A percentile compares a stretch with the other conserved stretches of the same genome.
Conservation (phyloP, 805 yeast species). For the Danielia reshetovae region DNA sequence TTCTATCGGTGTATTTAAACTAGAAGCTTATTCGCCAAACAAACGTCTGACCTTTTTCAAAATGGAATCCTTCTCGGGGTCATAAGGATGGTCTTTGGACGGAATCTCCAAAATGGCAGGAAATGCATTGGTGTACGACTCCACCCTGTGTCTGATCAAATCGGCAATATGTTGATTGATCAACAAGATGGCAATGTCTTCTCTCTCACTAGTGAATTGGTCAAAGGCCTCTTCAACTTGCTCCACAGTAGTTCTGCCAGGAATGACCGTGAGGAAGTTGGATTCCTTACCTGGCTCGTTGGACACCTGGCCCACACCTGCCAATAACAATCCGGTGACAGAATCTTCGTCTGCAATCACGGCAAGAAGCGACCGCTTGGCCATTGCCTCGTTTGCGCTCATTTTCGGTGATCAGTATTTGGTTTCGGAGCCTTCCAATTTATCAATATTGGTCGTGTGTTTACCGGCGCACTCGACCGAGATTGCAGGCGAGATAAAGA, state of each 20-base stretch:
- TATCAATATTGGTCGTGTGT: not conserved
- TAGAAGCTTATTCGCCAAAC: conserved; percentile 94
- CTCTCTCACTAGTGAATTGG: conserved; percentile 64
- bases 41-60: conserved; percentile 90
- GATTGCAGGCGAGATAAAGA: too few relatives aligned
- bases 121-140: conserved; percentile 81
- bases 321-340: conserved; percentile 90
- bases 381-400: conserved; percentile 38
- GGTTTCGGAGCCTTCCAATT: too few relatives aligned
- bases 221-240: conserved; percentile 74
- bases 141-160: conserved; percentile 76
- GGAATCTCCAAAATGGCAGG: conserved; percentile 97
- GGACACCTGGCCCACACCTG: conserved; percentile 89
- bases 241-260: conserved; percentile 72
- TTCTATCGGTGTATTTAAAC: conserved; percentile 1
- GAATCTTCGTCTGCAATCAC: conserved; percentile 98
- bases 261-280: conserved; percentile 77
- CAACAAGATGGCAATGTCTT: conserved; percentile 87
- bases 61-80: conserved; percentile 96
- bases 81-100: conserved; percentile 97
- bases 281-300: conserved; percentile 58
- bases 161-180: conserved; percentile 96
- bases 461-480: not conserved
- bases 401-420: too few relatives aligned
- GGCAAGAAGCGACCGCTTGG: conserved; percentile 80